phyloP scores from a whole-genome alignment of 371 early-diverging fungal species.

The Coemansia sp. region DNA sequence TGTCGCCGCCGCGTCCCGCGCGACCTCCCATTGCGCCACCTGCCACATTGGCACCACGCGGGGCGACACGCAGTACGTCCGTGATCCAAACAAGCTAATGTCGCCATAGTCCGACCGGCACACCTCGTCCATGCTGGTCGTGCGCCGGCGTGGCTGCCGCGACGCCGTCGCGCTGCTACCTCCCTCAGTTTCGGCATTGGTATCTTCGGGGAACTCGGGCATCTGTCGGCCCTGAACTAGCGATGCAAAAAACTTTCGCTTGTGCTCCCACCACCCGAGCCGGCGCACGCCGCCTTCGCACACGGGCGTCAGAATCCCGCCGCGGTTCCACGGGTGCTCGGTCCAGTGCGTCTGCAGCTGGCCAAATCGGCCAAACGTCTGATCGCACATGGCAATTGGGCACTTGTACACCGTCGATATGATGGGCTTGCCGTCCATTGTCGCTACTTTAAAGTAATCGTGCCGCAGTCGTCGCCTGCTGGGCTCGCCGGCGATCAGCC shows the following conservation, averaged over 20 bases:
- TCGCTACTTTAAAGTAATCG: conserved; percentile 37
- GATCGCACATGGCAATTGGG: conserved; percentile 29
- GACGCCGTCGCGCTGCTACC: background rate
- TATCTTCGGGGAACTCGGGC: conserved; percentile 30
- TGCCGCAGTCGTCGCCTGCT: conserved; percentile 30
- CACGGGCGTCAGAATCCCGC: conserved; percentile 37
- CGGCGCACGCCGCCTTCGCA: conserved; percentile 34
- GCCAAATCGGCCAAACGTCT: conserved; percentile 22
- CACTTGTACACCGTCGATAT: conserved; percentile 19
- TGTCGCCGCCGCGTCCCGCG: conserved; percentile 4
- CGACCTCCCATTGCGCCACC: conserved; percentile 30
- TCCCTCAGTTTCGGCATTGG: background rate
- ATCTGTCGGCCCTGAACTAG: conserved; percentile 13
- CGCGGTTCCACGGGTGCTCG: conserved; percentile 42
- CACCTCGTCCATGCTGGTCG: conserved; percentile 32
- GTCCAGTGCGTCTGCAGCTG: conserved; percentile 38
- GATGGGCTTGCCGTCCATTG: conserved; percentile 28
- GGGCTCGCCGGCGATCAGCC: background rate
- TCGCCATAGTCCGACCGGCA: conserved; percentile 41
- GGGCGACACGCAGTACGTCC: conserved; percentile 38
- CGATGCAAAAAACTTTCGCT: conserved; percentile 36
- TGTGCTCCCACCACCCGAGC: conserved; percentile 45
- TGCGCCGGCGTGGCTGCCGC: conserved; percentile 9
- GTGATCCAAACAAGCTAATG: conserved; percentile 24
- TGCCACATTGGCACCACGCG: conserved; percentile 41